Percentiles rank a stretch among this genome's conserved stretches.
Conservation (phyloP, 352 stramenopile genomes). For the Peronospora belbahrii region DNA sequence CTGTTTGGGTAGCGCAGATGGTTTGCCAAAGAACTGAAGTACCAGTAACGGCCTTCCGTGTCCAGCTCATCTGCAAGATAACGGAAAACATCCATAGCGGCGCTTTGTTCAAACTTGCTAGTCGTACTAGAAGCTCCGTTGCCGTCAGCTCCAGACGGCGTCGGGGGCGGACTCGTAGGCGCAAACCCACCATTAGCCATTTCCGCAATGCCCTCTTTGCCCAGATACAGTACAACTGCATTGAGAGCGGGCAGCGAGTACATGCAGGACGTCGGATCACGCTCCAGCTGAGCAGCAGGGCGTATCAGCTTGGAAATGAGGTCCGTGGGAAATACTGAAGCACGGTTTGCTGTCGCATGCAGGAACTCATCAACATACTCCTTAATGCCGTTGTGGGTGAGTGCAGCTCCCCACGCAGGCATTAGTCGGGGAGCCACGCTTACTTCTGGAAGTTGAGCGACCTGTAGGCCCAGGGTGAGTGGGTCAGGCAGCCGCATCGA, state of each 20-base stretch:
- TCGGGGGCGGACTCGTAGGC: slow-evolving; percentile 18
- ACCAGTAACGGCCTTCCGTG: slow-evolving; percentile 94
- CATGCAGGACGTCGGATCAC: slow-evolving; percentile 64
- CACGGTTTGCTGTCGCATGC: slow-evolving; percentile 76
- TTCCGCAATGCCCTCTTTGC: slow-evolving; percentile 78
- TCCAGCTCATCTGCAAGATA: slow-evolving; percentile 94
- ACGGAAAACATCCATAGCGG: slow-evolving; percentile 91
- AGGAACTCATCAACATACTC: slow-evolving; percentile 95
- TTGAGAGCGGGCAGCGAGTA: slow-evolving; percentile 93
- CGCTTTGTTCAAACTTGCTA: slow-evolving; percentile 79
- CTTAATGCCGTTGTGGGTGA: slow-evolving; percentile 87
- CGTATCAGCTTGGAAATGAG: slow-evolving; percentile 71
- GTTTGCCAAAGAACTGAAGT: slow-evolving; percentile 98
- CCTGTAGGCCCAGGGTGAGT: slow-evolving; percentile 96
- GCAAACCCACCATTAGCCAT: slow-evolving; percentile 44
- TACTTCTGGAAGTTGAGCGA: slow-evolving; percentile 96
- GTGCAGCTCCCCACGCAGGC: slow-evolving; percentile 90
- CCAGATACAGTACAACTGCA: slow-evolving; percentile 78
- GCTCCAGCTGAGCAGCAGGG: slow-evolving; percentile 47
- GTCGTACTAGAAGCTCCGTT: slow-evolving; percentile 33
- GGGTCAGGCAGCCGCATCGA: slow-evolving; percentile 96
- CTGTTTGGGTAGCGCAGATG: slow-evolving; percentile 98
- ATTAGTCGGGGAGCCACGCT: slow-evolving; percentile 90
- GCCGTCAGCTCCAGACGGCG: slow-evolving; percentile 17
- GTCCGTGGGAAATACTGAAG: slow-evolving; percentile 82